Evolutionary conservation across 2,329 filamentous ascomycete species (phyloP).

Genomic region (Neonectria coccinea): DNA sequence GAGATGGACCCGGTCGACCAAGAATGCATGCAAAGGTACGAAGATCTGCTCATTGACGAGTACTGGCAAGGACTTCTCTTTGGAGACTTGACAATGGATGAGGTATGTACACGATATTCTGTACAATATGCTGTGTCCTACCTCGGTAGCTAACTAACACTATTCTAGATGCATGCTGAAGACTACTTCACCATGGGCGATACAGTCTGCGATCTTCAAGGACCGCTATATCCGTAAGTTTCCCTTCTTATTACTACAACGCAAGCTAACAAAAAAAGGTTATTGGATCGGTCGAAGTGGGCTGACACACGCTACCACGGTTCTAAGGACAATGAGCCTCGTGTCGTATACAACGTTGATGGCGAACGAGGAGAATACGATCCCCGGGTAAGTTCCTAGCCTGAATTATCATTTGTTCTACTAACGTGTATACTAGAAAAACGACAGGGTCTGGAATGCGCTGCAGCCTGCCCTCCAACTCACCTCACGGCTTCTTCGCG

Average conservation of each 20-base stretch:
- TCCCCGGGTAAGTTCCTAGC: constrained; percentile 34
- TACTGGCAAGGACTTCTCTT: constrained; percentile 48
- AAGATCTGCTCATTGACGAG: constrained; percentile 45
- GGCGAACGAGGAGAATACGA: constrained; percentile 42
- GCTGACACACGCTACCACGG: constrained; percentile 8
- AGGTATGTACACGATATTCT: constrained; percentile 33
- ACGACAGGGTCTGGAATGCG: constrained; percentile 46
- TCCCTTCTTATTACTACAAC: too few species aligned
- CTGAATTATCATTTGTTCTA: background rate
- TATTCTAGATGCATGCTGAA: constrained; percentile 38
- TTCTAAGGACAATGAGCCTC: background rate
- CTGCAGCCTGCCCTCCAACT: constrained; percentile 47
- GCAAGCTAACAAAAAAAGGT: constrained; percentile 22
- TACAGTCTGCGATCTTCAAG: constrained; percentile 30
- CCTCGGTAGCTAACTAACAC: constrained; percentile 1
- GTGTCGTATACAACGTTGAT: constrained; percentile 37
- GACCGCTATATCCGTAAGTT: constrained; percentile 41
- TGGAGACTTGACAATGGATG: constrained; percentile 48
- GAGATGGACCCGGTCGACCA: constrained; percentile 29
- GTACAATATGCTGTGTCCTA: too few species aligned
- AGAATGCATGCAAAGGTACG: constrained; percentile 38
- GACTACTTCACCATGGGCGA: constrained; percentile 41
- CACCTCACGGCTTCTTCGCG: constrained; percentile 39
- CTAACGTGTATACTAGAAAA: constrained; percentile 23
- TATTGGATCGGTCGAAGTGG: constrained; percentile 34